These are phyloP conservation scores for Polyplosphaeria fusca DNA, from an alignment of 495 filamentous ascomycete species.

Conservation along the genomic window DNA sequence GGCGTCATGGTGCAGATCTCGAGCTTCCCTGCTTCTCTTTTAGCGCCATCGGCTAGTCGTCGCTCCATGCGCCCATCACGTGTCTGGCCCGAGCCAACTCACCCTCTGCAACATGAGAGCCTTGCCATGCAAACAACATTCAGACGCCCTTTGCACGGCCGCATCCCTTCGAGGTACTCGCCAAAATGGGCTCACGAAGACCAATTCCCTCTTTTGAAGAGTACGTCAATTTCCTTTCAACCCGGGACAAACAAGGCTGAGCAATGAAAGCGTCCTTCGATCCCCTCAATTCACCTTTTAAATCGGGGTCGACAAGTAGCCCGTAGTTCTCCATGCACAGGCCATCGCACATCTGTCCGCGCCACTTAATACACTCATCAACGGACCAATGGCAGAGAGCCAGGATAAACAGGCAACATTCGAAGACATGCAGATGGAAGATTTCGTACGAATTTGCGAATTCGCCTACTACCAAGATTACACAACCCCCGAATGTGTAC, in stretches of 20 bases:
- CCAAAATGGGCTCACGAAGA: slow-evolving; percentile 10
- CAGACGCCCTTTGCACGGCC: neutral
- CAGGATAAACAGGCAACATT: neutral
- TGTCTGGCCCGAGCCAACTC: too few relatives aligned
- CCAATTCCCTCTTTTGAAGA: slow-evolving; percentile 9
- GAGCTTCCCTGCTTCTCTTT: neutral
- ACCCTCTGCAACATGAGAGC: too few relatives aligned
- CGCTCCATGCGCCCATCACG: neutral
- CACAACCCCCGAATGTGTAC: neutral
- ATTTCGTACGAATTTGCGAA: slow-evolving; percentile 13
- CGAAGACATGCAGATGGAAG: neutral
- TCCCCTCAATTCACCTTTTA: slow-evolving; percentile 4
- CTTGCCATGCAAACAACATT: neutral
- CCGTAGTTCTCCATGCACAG: neutral
- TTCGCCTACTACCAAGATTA: slow-evolving; percentile 10
- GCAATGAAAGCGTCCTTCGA: neutral
- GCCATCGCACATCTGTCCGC: neutral
- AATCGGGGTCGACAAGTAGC: neutral
- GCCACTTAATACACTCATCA: neutral
- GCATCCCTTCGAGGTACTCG: neutral
- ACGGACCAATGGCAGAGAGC: neutral
- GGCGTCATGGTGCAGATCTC: slow-evolving; percentile 29
- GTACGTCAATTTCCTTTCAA: neutral
- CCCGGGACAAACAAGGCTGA: neutral
- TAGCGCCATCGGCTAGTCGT: neutral